phyloP scores from a whole-genome alignment of 2,329 filamentous ascomycete species.

The Neoarthrinium moseri region DNA sequence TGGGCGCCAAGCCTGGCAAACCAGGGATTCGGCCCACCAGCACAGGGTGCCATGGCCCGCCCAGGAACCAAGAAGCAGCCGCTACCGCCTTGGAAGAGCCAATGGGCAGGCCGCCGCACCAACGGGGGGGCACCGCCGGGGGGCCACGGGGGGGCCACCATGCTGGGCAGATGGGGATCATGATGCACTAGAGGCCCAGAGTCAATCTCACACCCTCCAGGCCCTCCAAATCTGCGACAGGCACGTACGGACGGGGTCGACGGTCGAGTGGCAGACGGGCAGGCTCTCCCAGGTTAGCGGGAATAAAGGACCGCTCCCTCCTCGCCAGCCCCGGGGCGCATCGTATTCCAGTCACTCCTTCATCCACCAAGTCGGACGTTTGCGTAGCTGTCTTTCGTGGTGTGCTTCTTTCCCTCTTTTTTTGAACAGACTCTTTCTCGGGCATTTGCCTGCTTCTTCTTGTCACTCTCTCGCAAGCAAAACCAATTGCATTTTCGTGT shows the following conservation, averaged over 20 bases:
- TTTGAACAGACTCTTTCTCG: not conserved
- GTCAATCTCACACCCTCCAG: slow-evolving; percentile 9
- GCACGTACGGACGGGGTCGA: not conserved
- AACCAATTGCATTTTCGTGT: slow-evolving; percentile 2
- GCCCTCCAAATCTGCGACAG: slow-evolving; percentile 9
- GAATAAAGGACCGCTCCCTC: slow-evolving; percentile 6
- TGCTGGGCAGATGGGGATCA: too few species aligned
- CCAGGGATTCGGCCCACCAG: slow-evolving; percentile 4
- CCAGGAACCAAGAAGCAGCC: too few species aligned
- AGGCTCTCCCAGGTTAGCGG: too few species aligned
- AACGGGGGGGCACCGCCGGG: too few species aligned
- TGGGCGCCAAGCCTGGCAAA: slow-evolving; percentile 1
- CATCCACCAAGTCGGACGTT: slow-evolving; percentile 8
- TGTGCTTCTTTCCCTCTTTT: slow-evolving; percentile 10
- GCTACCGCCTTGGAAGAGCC: too few species aligned
- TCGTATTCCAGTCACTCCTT: slow-evolving; percentile 8
- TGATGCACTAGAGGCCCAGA: not conserved
- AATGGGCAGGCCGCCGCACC: too few species aligned
- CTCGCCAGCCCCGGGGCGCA: not conserved
- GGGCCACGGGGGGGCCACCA: too few species aligned
- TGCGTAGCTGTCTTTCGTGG: not conserved
- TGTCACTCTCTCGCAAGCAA: slow-evolving; percentile 7
- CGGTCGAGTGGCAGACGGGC: not conserved
- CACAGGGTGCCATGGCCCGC: slow-evolving; percentile 4
- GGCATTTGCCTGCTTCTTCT: slow-evolving; percentile 4